Conservation (phyloP, 2,329 filamentous ascomycete genomes). For the Ascochyta koolunga region DNA sequence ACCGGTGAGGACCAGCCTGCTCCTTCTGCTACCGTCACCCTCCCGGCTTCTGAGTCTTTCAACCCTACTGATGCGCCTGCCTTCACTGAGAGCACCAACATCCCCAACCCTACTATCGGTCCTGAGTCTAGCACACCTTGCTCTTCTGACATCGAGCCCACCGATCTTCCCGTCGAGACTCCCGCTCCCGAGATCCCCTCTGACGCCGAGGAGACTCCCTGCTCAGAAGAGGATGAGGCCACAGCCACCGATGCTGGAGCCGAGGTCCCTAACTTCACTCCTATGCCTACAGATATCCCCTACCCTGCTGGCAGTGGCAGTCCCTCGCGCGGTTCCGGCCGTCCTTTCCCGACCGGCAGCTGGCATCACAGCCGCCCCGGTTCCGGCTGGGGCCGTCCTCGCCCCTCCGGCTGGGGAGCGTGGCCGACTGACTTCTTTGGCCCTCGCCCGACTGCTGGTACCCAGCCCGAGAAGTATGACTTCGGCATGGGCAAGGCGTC, state of each 20-base stretch:
- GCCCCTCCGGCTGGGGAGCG: conserved; percentile 20
- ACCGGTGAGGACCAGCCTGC: conserved; percentile 19
- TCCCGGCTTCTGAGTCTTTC: conserved; percentile 25
- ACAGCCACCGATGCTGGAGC: conserved; percentile 3
- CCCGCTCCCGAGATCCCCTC: conserved; percentile 4
- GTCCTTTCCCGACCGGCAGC: conserved; percentile 14
- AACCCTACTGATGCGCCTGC: conserved; percentile 23
- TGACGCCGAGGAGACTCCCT: conserved; percentile 13
- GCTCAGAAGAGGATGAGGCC: conserved; percentile 1
- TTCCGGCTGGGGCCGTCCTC: conserved; percentile 25
- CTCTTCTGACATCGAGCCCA: conserved; percentile 11
- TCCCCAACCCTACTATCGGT: conserved; percentile 15
- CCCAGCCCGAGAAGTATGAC: conserved; percentile 13
- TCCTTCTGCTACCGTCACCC: conserved; percentile 19
- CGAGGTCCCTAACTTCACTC: conserved; percentile 1
- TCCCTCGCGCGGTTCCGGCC: conserved; percentile 3
- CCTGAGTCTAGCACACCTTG: conserved; percentile 23
- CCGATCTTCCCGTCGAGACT: not conserved
- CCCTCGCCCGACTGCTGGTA: conserved; percentile 11
- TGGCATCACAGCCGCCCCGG: conserved; percentile 15
- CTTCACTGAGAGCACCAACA: conserved; percentile 21
- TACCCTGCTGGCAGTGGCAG: conserved; percentile 1
- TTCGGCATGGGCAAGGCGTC: conserved; percentile 13
- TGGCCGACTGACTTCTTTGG: conserved; percentile 16
- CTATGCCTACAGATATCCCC: not conserved